These are phyloP conservation scores for Coniochaeta sp. DNA, from an alignment of 2,329 filamentous ascomycete genomes.

Conservation along the genomic window DNA sequence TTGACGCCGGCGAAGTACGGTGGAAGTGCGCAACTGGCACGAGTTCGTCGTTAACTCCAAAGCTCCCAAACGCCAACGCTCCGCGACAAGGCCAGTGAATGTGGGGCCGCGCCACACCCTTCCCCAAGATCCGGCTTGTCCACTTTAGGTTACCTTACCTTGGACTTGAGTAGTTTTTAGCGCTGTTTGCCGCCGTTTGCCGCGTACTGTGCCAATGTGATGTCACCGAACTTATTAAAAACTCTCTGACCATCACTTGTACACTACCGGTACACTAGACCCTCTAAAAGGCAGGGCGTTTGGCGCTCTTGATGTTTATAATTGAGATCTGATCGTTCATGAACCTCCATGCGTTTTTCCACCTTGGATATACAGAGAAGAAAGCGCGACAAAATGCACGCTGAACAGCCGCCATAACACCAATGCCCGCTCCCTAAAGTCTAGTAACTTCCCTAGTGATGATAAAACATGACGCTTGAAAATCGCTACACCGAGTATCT, in stretches of 20 bases:
- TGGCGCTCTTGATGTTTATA: no score
- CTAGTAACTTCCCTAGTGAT: neutral
- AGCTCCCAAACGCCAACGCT: neutral
- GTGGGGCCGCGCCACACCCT: neutral
- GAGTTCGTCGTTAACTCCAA: neutral
- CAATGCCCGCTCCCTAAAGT: neutral
- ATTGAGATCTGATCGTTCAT: neutral
- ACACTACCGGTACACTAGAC: no score
- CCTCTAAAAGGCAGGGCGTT: neutral
- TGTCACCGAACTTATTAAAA: neutral
- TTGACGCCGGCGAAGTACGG: neutral
- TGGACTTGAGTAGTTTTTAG: no score
- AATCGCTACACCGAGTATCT: neutral
- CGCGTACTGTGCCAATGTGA: neutral
- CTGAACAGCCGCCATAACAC: neutral
- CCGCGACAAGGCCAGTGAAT: neutral
- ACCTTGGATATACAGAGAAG: neutral
- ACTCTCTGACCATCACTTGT: no score
- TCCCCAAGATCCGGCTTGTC: neutral
- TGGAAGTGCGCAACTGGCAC: neutral
- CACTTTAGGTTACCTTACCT: neutral
- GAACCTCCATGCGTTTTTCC: neutral
- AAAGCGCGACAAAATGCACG: neutral
- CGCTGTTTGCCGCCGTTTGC: no score
- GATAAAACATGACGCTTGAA: neutral